phyloP scores from a whole-genome alignment of 345 rosid species.

The Populus euphratica region DNA sequence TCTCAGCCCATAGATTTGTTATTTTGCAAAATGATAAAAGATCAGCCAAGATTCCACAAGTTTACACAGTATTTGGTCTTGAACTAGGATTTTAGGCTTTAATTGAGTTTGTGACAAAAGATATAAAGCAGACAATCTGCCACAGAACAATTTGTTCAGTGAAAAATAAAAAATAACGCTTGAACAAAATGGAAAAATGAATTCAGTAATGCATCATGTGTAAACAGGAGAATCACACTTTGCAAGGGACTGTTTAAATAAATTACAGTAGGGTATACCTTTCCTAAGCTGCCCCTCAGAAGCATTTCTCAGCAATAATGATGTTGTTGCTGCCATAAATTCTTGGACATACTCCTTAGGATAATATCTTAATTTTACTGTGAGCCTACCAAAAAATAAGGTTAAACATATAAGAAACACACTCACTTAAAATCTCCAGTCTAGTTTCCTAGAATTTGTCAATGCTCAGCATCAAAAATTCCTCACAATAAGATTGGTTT shows the following conservation, averaged over 20 bases:
- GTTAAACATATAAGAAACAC: conserved; percentile 8
- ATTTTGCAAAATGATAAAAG: neutral
- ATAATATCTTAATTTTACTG: conserved; percentile 63
- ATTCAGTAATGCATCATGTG: neutral
- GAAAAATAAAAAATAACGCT: too few relatives aligned
- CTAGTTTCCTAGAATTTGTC: too few relatives aligned
- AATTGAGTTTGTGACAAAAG: neutral
- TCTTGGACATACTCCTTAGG: conserved; percentile 60
- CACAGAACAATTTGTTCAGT: too few relatives aligned
- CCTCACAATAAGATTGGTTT: too few relatives aligned
- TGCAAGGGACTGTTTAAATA: too few relatives aligned
- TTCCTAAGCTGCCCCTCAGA: conserved; percentile 43
- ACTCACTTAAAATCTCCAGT: too few relatives aligned
- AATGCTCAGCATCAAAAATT: too few relatives aligned
- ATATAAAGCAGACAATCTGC: neutral
- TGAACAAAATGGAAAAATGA: neutral
- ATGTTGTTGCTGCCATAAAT: conserved; percentile 68
- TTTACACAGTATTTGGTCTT: neutral
- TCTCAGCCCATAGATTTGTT: neutral
- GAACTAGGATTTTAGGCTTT: neutral
- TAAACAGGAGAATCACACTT: neutral
- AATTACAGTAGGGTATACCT: conserved; percentile 41
- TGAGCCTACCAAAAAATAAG: conserved; percentile 45
- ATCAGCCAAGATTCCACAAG: neutral
- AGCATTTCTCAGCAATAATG: conserved; percentile 87